Base-by-base conservation (phyloP, 169 alveolate species). In the Eimeria maxima region DNA sequence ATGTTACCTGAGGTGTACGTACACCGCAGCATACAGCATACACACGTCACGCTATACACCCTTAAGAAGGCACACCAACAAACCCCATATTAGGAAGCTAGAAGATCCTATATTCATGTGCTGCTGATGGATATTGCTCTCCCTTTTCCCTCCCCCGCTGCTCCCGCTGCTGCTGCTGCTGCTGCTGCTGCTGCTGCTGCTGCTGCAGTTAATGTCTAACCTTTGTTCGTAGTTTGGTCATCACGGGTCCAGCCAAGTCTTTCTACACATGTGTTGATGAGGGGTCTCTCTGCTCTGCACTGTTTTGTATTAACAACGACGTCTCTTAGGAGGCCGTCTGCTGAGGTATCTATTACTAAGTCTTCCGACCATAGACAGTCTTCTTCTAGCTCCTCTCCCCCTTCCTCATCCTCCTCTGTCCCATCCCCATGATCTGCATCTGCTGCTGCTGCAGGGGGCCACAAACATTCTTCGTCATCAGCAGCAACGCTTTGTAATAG, bases 211-310 rank as follows among this genome's bases (percentile, higher is more conserved):
- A 13, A 7, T 4, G 57, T 63, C 96, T 38, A 5, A 86, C 96
- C 96, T 87, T 95, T 95, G 69, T 29, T 16, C 50, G 57, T 45
- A 14, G 78, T 67, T 29, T 65, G 80, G 22, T 95, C 95, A 27
- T 95, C 88, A 20, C 96, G 76, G 10, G 13, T 22, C 96, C 96
- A 95, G 29, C 96, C 96, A 27, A 95, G 96, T 6, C 96, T 53
- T 14, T 74, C 84, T 24, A 55, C 93, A 55, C 94, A 55, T 3
- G 96, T 95, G 92, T 95, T 95, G 87, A 95, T 89, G 60, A 95
- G 95, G 27, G 96, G 95, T 69, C 63, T 44, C 73, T 95, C 96
- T 18, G 95, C 96, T 55, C 95, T 60, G 95, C 95, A 80, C 47
- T 76, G 88, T 60, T 95, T 95, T 27, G 96, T 95, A 80, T 95